Percentiles rank a stretch among this genome's conserved stretches.
Evolutionary conservation across 2,329 filamentous ascomycete genomes (phyloP).

Genomic region (Acrocalymma vagum): DNA sequence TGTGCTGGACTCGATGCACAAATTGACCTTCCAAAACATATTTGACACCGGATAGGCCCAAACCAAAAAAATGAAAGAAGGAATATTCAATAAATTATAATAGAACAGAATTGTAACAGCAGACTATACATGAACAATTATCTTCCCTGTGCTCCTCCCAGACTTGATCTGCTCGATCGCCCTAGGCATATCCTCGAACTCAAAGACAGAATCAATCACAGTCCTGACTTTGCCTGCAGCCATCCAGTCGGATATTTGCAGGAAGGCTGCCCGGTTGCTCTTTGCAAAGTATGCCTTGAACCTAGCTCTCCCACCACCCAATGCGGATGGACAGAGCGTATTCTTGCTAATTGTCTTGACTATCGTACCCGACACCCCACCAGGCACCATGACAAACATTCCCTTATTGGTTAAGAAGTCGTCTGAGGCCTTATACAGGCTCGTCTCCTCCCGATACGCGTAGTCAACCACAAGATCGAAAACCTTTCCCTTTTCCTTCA

Average conservation of each 20-base stretch:
- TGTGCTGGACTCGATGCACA: too few relatives aligned
- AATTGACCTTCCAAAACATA: too few relatives aligned
- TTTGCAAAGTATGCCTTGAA: constrained; percentile 40
- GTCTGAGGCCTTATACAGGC: constrained; percentile 16
- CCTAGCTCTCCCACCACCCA: constrained; percentile 49
- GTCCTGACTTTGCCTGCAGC: constrained; percentile 63
- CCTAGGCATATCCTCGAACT: constrained; percentile 62
- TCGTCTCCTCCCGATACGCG: constrained; percentile 51
- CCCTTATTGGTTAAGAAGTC: constrained; percentile 8
- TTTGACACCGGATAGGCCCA: too few relatives aligned
- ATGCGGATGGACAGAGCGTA: constrained; percentile 56
- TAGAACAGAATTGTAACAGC: too few relatives aligned
- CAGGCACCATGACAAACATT: constrained; percentile 21
- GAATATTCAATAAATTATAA: too few relatives aligned
- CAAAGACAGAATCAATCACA: constrained; percentile 62
- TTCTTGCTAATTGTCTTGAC: constrained; percentile 49
- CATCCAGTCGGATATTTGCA: constrained; percentile 63
- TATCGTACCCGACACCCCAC: background rate
- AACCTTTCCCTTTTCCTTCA: constrained; percentile 56
- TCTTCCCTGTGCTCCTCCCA: constrained; percentile 63
- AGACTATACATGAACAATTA: constrained; percentile 50
- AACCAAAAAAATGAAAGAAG: too few relatives aligned
- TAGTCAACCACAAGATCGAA: constrained; percentile 66
- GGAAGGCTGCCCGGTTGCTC: constrained; percentile 49
- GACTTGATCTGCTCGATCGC: constrained; percentile 65